Percentiles rank a stretch among this genome's conserved stretches.
Evolutionary conservation across 73 alveolate species (phyloP).

Genomic region (Symbiodinium natans): DNA sequence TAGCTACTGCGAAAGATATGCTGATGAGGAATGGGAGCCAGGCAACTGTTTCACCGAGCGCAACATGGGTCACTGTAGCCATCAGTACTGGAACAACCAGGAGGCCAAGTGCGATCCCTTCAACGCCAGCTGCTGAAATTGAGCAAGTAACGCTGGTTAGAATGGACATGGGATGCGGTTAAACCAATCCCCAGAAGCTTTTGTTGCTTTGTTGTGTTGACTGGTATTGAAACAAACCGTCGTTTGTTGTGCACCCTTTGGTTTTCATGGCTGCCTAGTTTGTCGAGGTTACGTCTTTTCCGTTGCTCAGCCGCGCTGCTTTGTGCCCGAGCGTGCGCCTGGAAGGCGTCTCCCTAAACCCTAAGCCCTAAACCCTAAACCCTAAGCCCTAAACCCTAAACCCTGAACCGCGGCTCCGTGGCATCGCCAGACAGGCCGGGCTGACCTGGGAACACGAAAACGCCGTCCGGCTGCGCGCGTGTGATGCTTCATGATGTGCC

Average conservation of each 20-base stretch:
- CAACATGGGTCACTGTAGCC: slow-evolving; percentile 39
- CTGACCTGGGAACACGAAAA: too few relatives aligned
- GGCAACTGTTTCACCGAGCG: slow-evolving; percentile 16
- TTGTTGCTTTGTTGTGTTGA: not conserved
- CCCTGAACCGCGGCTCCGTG: not conserved
- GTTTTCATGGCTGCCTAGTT: too few relatives aligned
- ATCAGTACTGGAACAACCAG: slow-evolving; percentile 4
- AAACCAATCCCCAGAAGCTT: not conserved
- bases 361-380: not conserved
- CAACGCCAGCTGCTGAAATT: slow-evolving; percentile 12
- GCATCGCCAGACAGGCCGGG: not conserved
- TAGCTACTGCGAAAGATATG: slow-evolving; percentile 4
- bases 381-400: not conserved
- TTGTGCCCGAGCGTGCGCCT: too few relatives aligned
- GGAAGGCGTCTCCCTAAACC: not conserved
- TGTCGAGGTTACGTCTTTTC: too few relatives aligned
- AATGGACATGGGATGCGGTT: not conserved
- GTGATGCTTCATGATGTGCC: too few relatives aligned
- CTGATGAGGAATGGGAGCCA: slow-evolving; percentile 26
- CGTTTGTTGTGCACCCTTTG: not conserved
- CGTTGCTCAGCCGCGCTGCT: too few relatives aligned
- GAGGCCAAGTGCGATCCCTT: not conserved
- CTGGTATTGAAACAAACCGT: not conserved
- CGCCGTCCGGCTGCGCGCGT: not conserved
- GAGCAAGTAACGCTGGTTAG: not conserved